Conservation (phyloP, 1,284 basidiomycete species). For the Sparassis latifolia region DNA sequence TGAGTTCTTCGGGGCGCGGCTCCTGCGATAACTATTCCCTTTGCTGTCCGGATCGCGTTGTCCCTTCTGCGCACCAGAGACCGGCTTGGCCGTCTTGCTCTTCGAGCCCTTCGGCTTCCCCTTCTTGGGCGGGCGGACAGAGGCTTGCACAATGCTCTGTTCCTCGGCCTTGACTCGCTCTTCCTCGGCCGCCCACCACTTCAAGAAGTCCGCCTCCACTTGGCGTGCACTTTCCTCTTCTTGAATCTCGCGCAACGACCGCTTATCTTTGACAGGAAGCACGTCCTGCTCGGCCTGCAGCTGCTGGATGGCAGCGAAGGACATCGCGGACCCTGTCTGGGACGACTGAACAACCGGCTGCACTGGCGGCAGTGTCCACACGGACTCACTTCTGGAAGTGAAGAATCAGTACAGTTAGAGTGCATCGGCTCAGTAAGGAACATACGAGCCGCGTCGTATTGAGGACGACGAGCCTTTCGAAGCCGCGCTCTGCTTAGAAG, state of each 20-base stretch:
- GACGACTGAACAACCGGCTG: conserved; percentile 36
- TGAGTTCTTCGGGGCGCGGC: too few relatives aligned
- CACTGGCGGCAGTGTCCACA: conserved; percentile 52
- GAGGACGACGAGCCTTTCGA: conserved; percentile 24
- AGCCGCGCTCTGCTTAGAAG: conserved; percentile 36
- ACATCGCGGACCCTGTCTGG: conserved; percentile 37
- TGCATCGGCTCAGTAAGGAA: conserved; percentile 10
- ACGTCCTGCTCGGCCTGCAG: conserved; percentile 56
- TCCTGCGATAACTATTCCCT: too few relatives aligned
- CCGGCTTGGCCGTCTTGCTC: not conserved
- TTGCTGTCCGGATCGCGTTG: too few relatives aligned
- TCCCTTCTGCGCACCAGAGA: too few relatives aligned
- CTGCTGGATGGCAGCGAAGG: conserved; percentile 80
- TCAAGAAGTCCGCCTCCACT: conserved; percentile 72
- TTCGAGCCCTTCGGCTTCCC: not conserved
- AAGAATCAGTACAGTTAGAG: not conserved
- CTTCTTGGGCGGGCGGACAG: not conserved
- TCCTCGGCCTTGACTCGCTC: conserved; percentile 41
- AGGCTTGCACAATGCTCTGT: not conserved
- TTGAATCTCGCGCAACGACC: conserved; percentile 77
- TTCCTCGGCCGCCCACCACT: conserved; percentile 84
- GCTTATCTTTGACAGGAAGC: conserved; percentile 41
- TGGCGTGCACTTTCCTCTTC: conserved; percentile 67
- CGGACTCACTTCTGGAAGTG: conserved; percentile 31
- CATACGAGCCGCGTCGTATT: conserved; percentile 44